Base-by-base conservation (phyloP, 116 monocot species). In the Dioscorea cayenensis region DNA sequence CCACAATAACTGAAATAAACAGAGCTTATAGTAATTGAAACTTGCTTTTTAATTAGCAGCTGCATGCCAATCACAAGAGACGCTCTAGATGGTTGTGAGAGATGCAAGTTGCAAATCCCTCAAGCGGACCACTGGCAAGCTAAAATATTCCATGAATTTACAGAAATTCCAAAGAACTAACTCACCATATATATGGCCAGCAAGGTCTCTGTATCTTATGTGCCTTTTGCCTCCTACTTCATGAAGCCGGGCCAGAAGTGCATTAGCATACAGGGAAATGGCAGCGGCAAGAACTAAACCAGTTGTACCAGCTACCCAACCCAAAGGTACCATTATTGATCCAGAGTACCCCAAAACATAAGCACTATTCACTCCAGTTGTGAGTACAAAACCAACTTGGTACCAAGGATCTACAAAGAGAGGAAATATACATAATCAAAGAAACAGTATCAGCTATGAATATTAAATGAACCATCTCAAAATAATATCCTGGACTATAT, bases 181-280 rank as follows among this genome's bases (percentile, higher is more conserved):
- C 60, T 28, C 75, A 99, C 94, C 99, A 28, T 99, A 99, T 13
- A 99, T 91, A 64, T 89, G 81, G 10, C 91, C 99, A 72, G 99
- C 99, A 66, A 99, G 89, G 77, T 99, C 99, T 84, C 99, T 88
- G 73, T 99, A 99, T 80, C 99, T 70, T 21, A 99, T 99, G 68
- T 87, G 90, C 63, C 94, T 81, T 74, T 83, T 93, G 28, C 99
- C 94, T 10, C 91, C 99, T 59, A 86, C 52, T 77, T 93, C 93
- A 76, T 99, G 99, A 65, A 99, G 94, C 12, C 83, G 84, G 50
- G 94, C 94, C 60, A 99, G 66, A 60, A 99, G 93, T 25, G 61
- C 35, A 71, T 99, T 99, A 29, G 99, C 99, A 84, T 99, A 85
- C 6, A 99, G 67, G 50, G 99, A 99, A 32, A 99, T 86, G 0